Base-by-base conservation (phyloP, 2,329 filamentous ascomycete genomes). In the Diaporthe caulivora region DNA sequence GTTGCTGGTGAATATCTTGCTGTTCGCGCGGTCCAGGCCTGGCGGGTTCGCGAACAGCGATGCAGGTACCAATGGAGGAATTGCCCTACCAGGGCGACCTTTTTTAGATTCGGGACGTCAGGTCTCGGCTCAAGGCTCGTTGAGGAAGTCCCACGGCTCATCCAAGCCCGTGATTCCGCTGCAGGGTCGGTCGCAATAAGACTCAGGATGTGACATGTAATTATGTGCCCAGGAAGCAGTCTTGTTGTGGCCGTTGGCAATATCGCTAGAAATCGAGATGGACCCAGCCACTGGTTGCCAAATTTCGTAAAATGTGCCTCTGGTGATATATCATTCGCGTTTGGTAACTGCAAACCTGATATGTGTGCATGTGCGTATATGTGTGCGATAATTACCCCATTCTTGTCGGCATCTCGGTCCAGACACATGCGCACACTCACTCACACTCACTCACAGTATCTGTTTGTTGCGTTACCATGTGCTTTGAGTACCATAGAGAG, bases 51-150 rank as follows among this genome's bases (percentile, higher is more conserved):
- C 47, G 62, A 53, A 53, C 4, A 15, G 37, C 44, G 44, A 73
- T 73, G 71, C 71, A 73, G 71, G 71, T 73, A 53, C 64, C 71
- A 70, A 21, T 54, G 18, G 57, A 17, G 18, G 57, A 17, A 34
- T 18, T 24, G 58, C 34, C 31, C 34, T 62, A 15, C 58, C 37
- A 60, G 40, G 49, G 51, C 37, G n/a, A 31, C 26, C n/a, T 60
- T 42, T 31, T 60, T 29, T 44, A 53, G 24, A 62, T 71, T 54
- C 69, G 69, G 55, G 62, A 40, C 47, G 62, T 53, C 21, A 67
- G 31, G 44, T 37, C 62, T 67, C 47, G 62, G 62, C 47, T 53
- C 58, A 53, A 34, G 17, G 44, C 55, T 62, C 44, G 11, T 31
- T 44, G 55, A 53, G 34, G 55, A 67, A 60, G 58, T 29, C 69